Evolutionary conservation across 495 filamentous ascomycete genomes (phyloP).

Genomic region (Letharia lupina): DNA sequence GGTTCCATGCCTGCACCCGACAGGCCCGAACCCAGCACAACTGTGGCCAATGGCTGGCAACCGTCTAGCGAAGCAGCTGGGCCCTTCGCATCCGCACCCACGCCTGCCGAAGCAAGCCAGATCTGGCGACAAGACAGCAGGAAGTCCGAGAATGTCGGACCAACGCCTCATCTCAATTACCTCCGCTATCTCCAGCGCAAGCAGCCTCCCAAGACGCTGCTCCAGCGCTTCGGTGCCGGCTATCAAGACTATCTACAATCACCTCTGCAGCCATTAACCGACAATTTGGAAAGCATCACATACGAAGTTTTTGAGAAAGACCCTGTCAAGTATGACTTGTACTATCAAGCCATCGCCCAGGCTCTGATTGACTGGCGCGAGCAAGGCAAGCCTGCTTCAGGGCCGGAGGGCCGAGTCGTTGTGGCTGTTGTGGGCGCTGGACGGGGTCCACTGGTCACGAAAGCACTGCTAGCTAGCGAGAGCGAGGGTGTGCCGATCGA

Average conservation of each 20-base stretch:
- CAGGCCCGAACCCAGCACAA: constrained; percentile 31
- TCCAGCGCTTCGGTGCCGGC: constrained; percentile 64
- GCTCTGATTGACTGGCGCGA: constrained; percentile 75
- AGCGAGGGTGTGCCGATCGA: constrained; percentile 68
- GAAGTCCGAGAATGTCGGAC: constrained; percentile 41
- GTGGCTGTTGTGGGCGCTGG: constrained; percentile 91
- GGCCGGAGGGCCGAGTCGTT: constrained; percentile 61
- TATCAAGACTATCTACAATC: constrained; percentile 95
- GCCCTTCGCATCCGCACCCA: constrained; percentile 58
- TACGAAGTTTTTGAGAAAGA: constrained; percentile 99
- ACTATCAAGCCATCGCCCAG: constrained; percentile 72
- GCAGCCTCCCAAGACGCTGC: constrained; percentile 54
- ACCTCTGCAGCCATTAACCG: constrained; percentile 85
- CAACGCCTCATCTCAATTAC: constrained; percentile 66
- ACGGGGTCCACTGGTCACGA: constrained; percentile 80
- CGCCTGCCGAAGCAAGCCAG: constrained; percentile 51
- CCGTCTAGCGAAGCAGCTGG: constrained; percentile 36
- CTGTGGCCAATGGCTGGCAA: constrained; percentile 31
- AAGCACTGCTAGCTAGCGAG: constrained; percentile 70
- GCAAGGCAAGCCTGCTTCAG: constrained; percentile 61
- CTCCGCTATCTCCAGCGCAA: constrained; percentile 74
- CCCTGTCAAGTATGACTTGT: constrained; percentile 95
- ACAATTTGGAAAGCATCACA: constrained; percentile 93
- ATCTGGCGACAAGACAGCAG: constrained; percentile 35
- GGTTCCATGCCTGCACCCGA: constrained; percentile 55